phyloP scores from a whole-genome alignment of 495 filamentous ascomycete species.

The Lophium mytilinum region DNA sequence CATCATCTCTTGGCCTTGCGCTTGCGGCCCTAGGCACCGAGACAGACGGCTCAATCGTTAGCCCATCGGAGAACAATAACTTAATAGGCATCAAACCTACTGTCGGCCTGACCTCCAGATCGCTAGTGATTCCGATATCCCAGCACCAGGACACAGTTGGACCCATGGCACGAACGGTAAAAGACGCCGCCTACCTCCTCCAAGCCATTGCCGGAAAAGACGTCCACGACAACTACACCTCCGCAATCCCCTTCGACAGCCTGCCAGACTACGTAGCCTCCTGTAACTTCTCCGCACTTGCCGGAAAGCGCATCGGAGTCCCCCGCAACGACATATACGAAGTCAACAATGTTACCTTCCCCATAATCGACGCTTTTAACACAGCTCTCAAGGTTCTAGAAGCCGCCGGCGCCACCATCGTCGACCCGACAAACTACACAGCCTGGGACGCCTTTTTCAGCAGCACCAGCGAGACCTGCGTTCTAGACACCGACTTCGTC shows the following conservation, averaged over 20 bases:
- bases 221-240: constrained; percentile 44
- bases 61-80: constrained; percentile 33
- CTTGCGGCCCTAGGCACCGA: constrained; percentile 44
- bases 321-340: constrained; percentile 37
- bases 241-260: constrained; percentile 39
- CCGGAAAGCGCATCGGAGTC: constrained; percentile 45
- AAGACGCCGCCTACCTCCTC: constrained; percentile 59
- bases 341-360: constrained; percentile 12
- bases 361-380: constrained; percentile 41
- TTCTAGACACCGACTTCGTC: constrained; percentile 35
- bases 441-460: constrained; percentile 31
- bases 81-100: constrained; percentile 58
- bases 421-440: constrained; percentile 48
- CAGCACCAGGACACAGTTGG: constrained; percentile 59
- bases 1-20: constrained; percentile 43
- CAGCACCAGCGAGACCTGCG: constrained; percentile 20
- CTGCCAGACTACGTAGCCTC: constrained; percentile 45
- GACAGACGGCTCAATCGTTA: constrained; percentile 35
- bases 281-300: constrained; percentile 41
- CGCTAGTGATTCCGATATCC: constrained; percentile 54
- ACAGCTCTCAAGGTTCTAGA: constrained; percentile 36
- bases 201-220: constrained; percentile 53
- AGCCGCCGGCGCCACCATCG: constrained; percentile 43
- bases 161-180: constrained; percentile 56
- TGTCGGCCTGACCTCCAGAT: constrained; percentile 56